Percentiles rank a stretch among this genome's conserved stretches.
phyloP scores from a whole-genome alignment of 2,329 filamentous ascomycete species.

The Penicillium sp. region DNA sequence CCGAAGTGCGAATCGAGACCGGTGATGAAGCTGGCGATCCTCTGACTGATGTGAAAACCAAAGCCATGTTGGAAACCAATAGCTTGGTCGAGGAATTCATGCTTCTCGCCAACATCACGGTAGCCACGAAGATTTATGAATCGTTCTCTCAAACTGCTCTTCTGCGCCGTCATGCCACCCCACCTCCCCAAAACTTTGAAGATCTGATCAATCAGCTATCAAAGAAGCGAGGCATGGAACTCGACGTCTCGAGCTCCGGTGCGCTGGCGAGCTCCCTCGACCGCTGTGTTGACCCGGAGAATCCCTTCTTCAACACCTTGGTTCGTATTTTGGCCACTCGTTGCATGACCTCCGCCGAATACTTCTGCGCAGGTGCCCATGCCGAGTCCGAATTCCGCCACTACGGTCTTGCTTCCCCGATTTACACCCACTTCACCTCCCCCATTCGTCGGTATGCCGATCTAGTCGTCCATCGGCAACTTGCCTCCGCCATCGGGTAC shows the following conservation, averaged over 20 bases:
- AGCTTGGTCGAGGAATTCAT: slow-evolving; percentile 99
- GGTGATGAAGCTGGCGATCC: slow-evolving; percentile 94
- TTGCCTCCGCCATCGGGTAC: slow-evolving; percentile 92
- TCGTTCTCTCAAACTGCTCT: slow-evolving; percentile 94
- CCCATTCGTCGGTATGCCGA: slow-evolving; percentile 98
- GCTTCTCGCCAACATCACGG: slow-evolving; percentile 94
- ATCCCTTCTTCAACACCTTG: slow-evolving; percentile 98
- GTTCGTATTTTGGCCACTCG: slow-evolving; percentile 95
- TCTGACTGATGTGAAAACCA: slow-evolving; percentile 84
- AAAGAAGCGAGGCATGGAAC: slow-evolving; percentile 72
- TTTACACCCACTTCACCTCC: slow-evolving; percentile 98
- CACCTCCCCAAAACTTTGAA: slow-evolving; percentile 94
- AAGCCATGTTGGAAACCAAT: slow-evolving; percentile 89
- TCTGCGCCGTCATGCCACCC: slow-evolving; percentile 82
- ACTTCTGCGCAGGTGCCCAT: slow-evolving; percentile 92
- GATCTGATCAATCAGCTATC: slow-evolving; percentile 86
- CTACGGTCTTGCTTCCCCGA: slow-evolving; percentile 91
- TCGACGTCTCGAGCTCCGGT: slow-evolving; percentile 79
- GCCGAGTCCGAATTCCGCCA: slow-evolving; percentile 92
- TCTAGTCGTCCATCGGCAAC: slow-evolving; percentile 85
- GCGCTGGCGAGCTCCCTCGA: slow-evolving; percentile 93
- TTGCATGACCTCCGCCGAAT: slow-evolving; percentile 99
- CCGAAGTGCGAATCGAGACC: slow-evolving; percentile 91
- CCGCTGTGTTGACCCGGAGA: slow-evolving; percentile 66
- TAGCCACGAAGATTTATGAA: slow-evolving; percentile 82